Conservation (phyloP, 257 asterid genomes). For the Solanum okadae region DNA sequence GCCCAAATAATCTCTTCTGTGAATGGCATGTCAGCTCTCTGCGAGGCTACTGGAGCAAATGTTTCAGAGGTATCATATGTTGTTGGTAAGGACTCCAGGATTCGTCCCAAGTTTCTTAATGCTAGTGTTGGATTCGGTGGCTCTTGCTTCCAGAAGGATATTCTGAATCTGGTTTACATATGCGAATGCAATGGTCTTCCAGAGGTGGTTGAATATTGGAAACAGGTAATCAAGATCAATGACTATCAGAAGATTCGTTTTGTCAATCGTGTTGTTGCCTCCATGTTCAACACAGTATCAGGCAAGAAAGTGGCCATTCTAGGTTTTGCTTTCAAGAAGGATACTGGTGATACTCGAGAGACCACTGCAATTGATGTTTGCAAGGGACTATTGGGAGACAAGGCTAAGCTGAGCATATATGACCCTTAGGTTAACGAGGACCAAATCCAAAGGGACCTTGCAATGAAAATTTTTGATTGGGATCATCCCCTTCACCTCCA, state of each 20-base stretch:
- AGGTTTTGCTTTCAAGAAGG: conserved; percentile 6
- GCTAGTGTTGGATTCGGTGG: conserved; percentile 1
- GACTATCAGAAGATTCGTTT: conserved; percentile 1
- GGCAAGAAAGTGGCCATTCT: neutral
- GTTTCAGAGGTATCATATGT: conserved; percentile 1
- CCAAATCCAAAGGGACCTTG: neutral
- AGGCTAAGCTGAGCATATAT: neutral
- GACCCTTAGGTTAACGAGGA: conserved; percentile 7
- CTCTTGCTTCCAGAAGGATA: conserved; percentile 6
- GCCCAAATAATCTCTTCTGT: conserved; percentile 7
- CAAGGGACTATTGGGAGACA: conserved; percentile 1
- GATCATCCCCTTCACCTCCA: no score
- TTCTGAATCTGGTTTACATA: conserved; percentile 4
- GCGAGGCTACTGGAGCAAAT: conserved; percentile 6
- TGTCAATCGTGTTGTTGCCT: neutral
- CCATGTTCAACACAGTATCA: conserved; percentile 2
- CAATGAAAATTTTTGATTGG: neutral
- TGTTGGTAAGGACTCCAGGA: conserved; percentile 5
- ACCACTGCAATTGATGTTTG: conserved; percentile 4
- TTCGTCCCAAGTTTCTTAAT: conserved; percentile 2
- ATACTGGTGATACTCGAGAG: conserved; percentile 1
- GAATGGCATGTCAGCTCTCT: conserved; percentile 9
- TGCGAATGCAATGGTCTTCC: neutral
- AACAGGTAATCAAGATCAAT: conserved; percentile 2
- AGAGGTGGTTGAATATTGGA: neutral